These are phyloP conservation scores for Diplocarpon rosae DNA, from an alignment of 2,329 filamentous ascomycete genomes.

Conservation along the genomic window DNA sequence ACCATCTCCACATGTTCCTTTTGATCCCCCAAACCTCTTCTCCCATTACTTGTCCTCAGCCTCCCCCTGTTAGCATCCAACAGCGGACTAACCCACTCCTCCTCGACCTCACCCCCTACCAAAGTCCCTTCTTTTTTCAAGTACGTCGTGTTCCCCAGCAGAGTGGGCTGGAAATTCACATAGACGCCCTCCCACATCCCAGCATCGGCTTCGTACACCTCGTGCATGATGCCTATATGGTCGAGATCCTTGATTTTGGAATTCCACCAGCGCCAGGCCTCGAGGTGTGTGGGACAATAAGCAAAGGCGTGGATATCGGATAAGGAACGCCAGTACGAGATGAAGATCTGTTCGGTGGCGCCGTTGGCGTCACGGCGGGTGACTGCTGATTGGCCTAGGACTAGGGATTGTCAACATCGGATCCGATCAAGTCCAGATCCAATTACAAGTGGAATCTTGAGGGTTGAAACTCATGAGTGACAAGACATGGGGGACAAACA, in stretches of 20 bases:
- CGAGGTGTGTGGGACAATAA: slow-evolving; percentile 62
- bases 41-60: slow-evolving; percentile 11
- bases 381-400: slow-evolving; percentile 12
- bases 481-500: slow-evolving; percentile 6
- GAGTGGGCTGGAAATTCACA: slow-evolving; percentile 15
- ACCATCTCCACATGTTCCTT: slow-evolving; percentile 4
- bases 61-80: slow-evolving; percentile 11
- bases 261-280: slow-evolving; percentile 69
- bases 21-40: slow-evolving; percentile 9
- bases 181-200: slow-evolving; percentile 15
- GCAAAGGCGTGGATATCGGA: slow-evolving; percentile 15
- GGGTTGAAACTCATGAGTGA: background rate
- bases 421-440: too few relatives aligned
- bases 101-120: slow-evolving; percentile 11
- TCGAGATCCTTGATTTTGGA: slow-evolving; percentile 8
- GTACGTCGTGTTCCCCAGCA: slow-evolving; percentile 13
- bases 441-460: too few relatives aligned
- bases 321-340: slow-evolving; percentile 14
- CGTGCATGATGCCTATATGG: slow-evolving; percentile 18
- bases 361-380: slow-evolving; percentile 11
- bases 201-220: slow-evolving; percentile 14
- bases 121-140: slow-evolving; percentile 15
- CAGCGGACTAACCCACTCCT: slow-evolving; percentile 14
- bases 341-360: slow-evolving; percentile 9
- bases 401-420: slow-evolving; percentile 1